These are phyloP conservation scores for Epichloe festucae DNA, from an alignment of 2,329 filamentous ascomycete species.

Conservation along the genomic window DNA sequence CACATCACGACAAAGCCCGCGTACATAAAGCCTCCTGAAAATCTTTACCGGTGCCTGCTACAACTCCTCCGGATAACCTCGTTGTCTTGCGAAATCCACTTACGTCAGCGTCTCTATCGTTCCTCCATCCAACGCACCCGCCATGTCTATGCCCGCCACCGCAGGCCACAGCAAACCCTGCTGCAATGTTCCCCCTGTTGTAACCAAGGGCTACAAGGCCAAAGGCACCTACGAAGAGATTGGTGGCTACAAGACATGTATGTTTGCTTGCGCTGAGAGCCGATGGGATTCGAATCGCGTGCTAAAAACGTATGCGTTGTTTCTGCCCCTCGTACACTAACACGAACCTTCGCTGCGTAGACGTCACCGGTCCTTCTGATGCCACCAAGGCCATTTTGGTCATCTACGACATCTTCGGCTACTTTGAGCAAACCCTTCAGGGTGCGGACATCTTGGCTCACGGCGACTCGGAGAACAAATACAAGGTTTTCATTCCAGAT, in stretches of 20 bases:
- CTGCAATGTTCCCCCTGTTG: constrained; percentile 45
- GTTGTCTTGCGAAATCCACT: too few relatives aligned
- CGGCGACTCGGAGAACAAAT: constrained; percentile 46
- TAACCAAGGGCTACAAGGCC: constrained; percentile 38
- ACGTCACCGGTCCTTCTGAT: constrained; percentile 33
- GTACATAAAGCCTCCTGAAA: too few relatives aligned
- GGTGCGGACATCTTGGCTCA: constrained; percentile 54
- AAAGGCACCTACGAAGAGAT: constrained; percentile 46
- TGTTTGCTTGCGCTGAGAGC: neutral
- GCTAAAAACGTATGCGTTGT: neutral
- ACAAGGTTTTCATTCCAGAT: constrained; percentile 84
- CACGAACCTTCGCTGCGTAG: constrained; percentile 12
- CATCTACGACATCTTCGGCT: constrained; percentile 57
- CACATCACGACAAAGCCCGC: too few relatives aligned
- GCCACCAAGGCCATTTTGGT: constrained; percentile 46
- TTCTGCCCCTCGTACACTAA: neutral
- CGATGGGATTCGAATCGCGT: neutral
- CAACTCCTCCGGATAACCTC: too few relatives aligned
- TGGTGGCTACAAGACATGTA: constrained; percentile 41
- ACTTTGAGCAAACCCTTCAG: constrained; percentile 57
- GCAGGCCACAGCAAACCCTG: constrained; percentile 43
- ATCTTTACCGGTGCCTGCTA: too few relatives aligned
- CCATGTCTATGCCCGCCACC: constrained; percentile 38
- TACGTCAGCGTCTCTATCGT: too few relatives aligned
- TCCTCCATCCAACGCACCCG: constrained; percentile 5